phyloP scores from a whole-genome alignment of 2,329 filamentous ascomycete genomes.

The Gnomoniopsis smithogilvyi region DNA sequence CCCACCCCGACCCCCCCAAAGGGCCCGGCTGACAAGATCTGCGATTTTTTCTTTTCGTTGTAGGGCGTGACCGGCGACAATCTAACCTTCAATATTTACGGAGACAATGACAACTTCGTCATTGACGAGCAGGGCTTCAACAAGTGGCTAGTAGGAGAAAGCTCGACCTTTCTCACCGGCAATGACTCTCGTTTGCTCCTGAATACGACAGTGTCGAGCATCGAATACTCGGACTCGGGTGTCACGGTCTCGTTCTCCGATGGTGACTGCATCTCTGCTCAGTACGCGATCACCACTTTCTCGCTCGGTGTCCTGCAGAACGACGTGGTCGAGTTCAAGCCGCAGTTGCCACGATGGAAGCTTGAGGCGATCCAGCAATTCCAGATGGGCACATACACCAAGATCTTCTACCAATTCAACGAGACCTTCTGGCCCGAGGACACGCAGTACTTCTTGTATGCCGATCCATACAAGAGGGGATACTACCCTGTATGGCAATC shows the following conservation, averaged over 20 bases:
- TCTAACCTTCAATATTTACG: slow-evolving; percentile 59
- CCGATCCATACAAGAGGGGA: slow-evolving; percentile 37
- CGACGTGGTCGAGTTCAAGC: slow-evolving; percentile 54
- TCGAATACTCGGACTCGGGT: slow-evolving; percentile 48
- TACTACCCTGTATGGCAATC: slow-evolving; percentile 62
- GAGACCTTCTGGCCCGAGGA: slow-evolving; percentile 59
- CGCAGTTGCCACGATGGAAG: slow-evolving; percentile 62
- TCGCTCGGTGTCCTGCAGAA: slow-evolving; percentile 66
- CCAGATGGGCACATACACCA: slow-evolving; percentile 69
- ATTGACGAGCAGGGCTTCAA: slow-evolving; percentile 61
- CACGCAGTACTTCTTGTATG: slow-evolving; percentile 43
- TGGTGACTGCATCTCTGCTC: slow-evolving; percentile 54
- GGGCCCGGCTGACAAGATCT: too few species aligned
- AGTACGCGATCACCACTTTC: slow-evolving; percentile 65
- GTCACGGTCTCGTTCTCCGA: slow-evolving; percentile 52
- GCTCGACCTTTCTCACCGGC: slow-evolving; percentile 44
- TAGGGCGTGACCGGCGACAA: slow-evolving; percentile 50
- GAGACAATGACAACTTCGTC: slow-evolving; percentile 60
- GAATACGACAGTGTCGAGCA: slow-evolving; percentile 52
- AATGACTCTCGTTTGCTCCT: slow-evolving; percentile 57
- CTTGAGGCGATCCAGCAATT: slow-evolving; percentile 60
- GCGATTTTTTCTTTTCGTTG: too few species aligned
- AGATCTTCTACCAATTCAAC: slow-evolving; percentile 68
- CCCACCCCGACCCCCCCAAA: too few species aligned
- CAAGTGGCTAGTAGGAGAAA: slow-evolving; percentile 53